Evolutionary conservation across 495 filamentous ascomycete species (phyloP).

Genomic region (Aspergillus conjunctus): DNA sequence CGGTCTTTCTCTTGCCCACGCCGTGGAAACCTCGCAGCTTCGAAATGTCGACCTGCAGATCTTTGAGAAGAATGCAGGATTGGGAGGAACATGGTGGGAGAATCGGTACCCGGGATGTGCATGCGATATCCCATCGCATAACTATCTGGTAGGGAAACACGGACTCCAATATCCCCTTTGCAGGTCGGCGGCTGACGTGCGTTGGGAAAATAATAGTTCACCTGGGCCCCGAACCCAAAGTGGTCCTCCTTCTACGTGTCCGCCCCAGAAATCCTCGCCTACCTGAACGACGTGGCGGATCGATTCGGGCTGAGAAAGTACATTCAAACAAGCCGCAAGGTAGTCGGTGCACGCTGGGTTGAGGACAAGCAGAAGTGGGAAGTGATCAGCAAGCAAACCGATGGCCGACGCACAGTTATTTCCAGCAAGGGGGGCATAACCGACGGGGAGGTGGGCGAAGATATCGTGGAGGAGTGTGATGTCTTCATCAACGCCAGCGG

Average conservation of each 20-base stretch:
- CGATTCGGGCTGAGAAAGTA: background rate
- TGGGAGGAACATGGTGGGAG: constrained; percentile 18
- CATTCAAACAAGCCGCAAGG: background rate
- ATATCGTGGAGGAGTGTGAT: background rate
- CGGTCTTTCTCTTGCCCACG: background rate
- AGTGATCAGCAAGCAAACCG: background rate
- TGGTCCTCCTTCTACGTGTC: constrained; percentile 4
- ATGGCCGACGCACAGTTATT: background rate
- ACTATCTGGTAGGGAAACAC: background rate
- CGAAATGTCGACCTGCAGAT: background rate
- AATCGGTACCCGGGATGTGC: constrained; percentile 12
- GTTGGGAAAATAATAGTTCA: background rate
- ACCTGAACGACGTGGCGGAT: constrained; percentile 2
- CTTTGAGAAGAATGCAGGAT: background rate
- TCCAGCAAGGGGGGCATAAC: background rate
- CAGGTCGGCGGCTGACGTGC: background rate
- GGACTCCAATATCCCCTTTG: background rate
- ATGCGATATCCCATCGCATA: constrained; percentile 9
- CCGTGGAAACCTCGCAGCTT: background rate
- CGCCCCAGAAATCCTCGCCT: constrained; percentile 1
- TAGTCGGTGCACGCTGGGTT: background rate
- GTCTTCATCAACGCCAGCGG: constrained; percentile 5
- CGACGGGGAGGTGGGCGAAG: background rate
- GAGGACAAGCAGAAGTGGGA: background rate
- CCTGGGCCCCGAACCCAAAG: constrained; percentile 7